Evolutionary conservation across 2,329 filamentous ascomycete species (phyloP), one percentile per base, ranked within the genome.

Genomic region (Pyricularia pennisetigena): DNA sequence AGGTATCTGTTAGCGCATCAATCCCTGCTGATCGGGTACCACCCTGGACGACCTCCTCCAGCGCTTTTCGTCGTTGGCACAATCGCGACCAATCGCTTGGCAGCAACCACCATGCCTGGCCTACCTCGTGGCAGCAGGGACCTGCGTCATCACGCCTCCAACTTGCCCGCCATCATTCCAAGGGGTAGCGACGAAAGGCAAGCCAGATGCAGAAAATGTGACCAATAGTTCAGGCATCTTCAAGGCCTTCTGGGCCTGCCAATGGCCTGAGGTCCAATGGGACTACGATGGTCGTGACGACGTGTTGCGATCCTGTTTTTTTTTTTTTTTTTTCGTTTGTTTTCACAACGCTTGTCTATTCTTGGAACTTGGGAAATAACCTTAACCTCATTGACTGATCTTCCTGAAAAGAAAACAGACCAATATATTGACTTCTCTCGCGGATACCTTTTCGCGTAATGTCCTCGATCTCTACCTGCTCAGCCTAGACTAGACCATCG

Each of bases 301-400:
- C 24, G 10, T 61, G 57, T 62, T 26, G 16, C 12, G 67, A 49
- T 67, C 9, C n/a, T 70, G n/a, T 65, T 70, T 66, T 29, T 67
- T 1, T 32, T 32, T 32, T 32, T 32, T 32, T 32, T 2, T 7
- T 32, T 9, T 3, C 32, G 14, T 35, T 35, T n/a, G n/a, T n/a
- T n/a, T n/a, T n/a, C n/a, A 23, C 54, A 14, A 65, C 64, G 16
- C 30, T 65, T 63, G 63, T 54, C 65, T 41, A 30, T 68, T 64
- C 26, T 68, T 61, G 29, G 24, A 20, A 24, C 26, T 54, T 6
- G 35, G 29, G 24, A 28, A 62, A 62, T 23, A 28, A 14, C 59
- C 26, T 28, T 24, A 28, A 1, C 59, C 59, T 28, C 9, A 6
- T 29, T 29, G 20, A 20, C 26, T 16, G 24, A 4, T 23, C 14